Evolutionary conservation across 768 basidiomycete genomes (phyloP).

Genomic region (Suillus decipiens): DNA sequence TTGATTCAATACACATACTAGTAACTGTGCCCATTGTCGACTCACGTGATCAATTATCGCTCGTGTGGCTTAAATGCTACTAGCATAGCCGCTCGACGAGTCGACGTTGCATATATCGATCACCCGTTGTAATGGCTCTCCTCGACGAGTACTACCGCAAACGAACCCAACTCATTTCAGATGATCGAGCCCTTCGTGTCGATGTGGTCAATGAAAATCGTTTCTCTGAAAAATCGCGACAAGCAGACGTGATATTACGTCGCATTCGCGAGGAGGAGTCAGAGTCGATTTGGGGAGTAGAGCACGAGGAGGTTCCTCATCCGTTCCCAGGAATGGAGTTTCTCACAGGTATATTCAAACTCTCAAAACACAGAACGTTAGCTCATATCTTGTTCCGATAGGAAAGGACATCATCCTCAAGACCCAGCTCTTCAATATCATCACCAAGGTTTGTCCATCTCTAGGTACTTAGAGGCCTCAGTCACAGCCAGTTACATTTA

Average conservation of each 20-base stretch:
- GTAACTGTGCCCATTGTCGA: not conserved
- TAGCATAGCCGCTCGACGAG: no score
- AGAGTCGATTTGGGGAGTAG: conserved; percentile 56
- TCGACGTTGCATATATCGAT: not conserved
- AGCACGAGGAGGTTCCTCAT: conserved; percentile 55
- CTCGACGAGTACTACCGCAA: conserved; percentile 26
- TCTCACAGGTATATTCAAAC: conserved; percentile 52
- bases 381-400: conserved; percentile 19
- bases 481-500: conserved; percentile 3
- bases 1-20: no score
- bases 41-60: conserved; percentile 13
- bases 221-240: conserved; percentile 23
- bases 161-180: conserved; percentile 32
- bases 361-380: not conserved
- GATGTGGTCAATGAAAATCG: conserved; percentile 31
- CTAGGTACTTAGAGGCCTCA: not conserved
- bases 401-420: conserved; percentile 58
- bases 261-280: conserved; percentile 57
- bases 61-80: conserved; percentile 13
- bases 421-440: conserved; percentile 61
- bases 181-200: conserved; percentile 53
- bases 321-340: conserved; percentile 82
- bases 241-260: conserved; percentile 60
- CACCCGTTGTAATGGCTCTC: conserved; percentile 7
- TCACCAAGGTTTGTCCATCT: conserved; percentile 50